These are phyloP conservation scores for Pleurotus tuber-regium DNA, from an alignment of 768 basidiomycete genomes.

Conservation along the genomic window DNA sequence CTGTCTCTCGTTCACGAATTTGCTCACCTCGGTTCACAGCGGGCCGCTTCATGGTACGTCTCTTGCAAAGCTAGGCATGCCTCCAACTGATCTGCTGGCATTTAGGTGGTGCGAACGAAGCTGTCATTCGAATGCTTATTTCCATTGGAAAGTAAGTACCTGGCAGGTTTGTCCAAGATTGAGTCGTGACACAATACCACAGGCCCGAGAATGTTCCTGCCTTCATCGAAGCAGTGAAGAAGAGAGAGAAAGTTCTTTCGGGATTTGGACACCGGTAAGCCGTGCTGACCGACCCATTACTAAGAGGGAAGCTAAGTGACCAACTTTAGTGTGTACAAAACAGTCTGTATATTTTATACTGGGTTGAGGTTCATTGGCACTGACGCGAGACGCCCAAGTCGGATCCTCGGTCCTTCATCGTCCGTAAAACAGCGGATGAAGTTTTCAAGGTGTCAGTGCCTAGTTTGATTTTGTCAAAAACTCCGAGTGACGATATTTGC, in stretches of 20 bases:
- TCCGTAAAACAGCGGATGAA: constrained; percentile 86
- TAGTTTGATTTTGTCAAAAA: not conserved
- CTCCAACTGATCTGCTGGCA: constrained; percentile 7
- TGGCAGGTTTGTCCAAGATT: no score
- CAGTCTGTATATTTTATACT: constrained; percentile 38
- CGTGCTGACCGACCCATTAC: no score
- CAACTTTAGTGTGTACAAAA: constrained; percentile 62
- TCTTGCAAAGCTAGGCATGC: not conserved
- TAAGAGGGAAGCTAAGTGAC: no score
- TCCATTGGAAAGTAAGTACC: constrained; percentile 73
- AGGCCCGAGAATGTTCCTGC: constrained; percentile 83
- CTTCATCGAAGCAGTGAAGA: constrained; percentile 86
- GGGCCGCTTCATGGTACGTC: constrained; percentile 67
- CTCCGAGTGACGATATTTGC: not conserved
- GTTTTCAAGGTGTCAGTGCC: constrained; percentile 79
- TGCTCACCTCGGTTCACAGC: constrained; percentile 28
- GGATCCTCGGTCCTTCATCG: constrained; percentile 88
- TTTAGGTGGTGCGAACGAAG: constrained; percentile 85
- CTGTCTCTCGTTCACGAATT: not conserved
- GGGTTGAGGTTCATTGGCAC: not conserved
- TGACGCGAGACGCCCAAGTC: constrained; percentile 45
- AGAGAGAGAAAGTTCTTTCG: constrained; percentile 82
- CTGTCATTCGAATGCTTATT: constrained; percentile 91
- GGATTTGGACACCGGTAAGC: constrained; percentile 85
- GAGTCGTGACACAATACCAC: not conserved